These are phyloP conservation scores for Monosporascus sp. DNA, from an alignment of 2,329 filamentous ascomycete species.

Conservation along the genomic window DNA sequence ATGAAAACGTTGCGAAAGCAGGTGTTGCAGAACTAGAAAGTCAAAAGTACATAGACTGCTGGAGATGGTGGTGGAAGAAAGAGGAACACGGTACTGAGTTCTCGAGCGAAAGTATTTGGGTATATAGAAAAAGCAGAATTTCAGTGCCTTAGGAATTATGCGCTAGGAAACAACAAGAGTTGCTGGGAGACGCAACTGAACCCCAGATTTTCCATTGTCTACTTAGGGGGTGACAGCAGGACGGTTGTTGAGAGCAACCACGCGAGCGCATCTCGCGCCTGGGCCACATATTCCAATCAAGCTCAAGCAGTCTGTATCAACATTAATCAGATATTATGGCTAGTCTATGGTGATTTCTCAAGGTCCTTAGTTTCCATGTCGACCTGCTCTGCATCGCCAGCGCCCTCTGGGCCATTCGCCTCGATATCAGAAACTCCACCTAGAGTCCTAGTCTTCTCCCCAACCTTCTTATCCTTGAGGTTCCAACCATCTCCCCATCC, in stretches of 20 bases:
- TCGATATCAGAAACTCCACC: constrained; percentile 6
- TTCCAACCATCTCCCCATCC: constrained; percentile 28
- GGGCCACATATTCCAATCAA: neutral
- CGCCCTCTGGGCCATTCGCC: constrained; percentile 2
- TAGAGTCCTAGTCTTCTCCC: constrained; percentile 2
- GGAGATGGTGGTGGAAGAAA: no score
- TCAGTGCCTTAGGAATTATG: neutral
- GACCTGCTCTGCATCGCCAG: constrained; percentile 3
- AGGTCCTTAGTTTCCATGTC: neutral
- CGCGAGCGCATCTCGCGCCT: neutral
- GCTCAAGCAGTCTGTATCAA: neutral
- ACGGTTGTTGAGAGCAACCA: neutral
- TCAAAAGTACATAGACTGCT: no score
- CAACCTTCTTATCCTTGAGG: constrained; percentile 11
- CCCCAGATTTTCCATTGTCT: neutral
- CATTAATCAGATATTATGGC: no score
- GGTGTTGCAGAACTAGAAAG: no score
- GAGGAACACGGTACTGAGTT: no score
- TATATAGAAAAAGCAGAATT: no score
- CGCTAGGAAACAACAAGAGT: neutral
- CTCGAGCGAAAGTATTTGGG: no score
- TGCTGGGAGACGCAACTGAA: neutral
- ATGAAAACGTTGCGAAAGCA: no score
- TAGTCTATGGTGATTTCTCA: neutral
- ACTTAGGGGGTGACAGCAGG: no score